These are phyloP conservation scores for Curvularia eragrostidis DNA, from an alignment of 2,329 filamentous ascomycete genomes.

Conservation along the genomic window DNA sequence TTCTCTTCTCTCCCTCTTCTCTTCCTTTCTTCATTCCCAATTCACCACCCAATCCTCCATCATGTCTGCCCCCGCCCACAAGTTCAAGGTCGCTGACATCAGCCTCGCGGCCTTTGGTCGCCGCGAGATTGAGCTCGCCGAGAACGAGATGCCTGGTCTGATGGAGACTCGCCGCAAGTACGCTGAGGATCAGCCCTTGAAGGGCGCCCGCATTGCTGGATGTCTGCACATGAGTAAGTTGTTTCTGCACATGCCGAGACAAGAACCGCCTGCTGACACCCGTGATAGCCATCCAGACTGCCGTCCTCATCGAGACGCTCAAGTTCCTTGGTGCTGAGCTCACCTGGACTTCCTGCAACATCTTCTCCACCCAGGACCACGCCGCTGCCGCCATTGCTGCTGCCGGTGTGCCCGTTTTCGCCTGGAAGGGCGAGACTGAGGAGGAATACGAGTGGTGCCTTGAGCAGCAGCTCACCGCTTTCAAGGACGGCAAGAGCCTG, in stretches of 20 bases:
- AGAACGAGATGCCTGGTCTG: slow-evolving; percentile 92
- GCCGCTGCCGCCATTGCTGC: slow-evolving; percentile 97
- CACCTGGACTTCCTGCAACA: slow-evolving; percentile 99
- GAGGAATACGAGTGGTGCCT: slow-evolving; percentile 99
- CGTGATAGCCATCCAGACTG: slow-evolving; percentile 85
- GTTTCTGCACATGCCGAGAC: neutral
- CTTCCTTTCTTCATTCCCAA: slow-evolving; percentile 16
- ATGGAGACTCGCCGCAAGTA: slow-evolving; percentile 96
- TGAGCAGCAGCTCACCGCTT: slow-evolving; percentile 95
- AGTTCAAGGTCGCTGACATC: slow-evolving; percentile 99
- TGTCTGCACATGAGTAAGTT: slow-evolving; percentile 93
- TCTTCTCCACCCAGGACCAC: slow-evolving; percentile 99
- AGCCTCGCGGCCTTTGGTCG: slow-evolving; percentile 96
- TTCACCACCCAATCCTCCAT: slow-evolving; percentile 42
- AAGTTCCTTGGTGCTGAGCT: slow-evolving; percentile 94
- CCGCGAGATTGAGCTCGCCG: slow-evolving; percentile 98
- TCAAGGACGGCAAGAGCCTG: slow-evolving; percentile 95
- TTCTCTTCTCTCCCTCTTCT: slow-evolving; percentile 21
- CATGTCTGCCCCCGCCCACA: slow-evolving; percentile 81
- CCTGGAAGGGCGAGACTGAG: slow-evolving; percentile 92
- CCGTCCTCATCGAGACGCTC: slow-evolving; percentile 98
- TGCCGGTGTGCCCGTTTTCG: slow-evolving; percentile 85
- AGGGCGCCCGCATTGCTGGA: slow-evolving; percentile 93
- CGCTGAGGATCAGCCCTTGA: slow-evolving; percentile 88
- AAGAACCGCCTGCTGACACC: slow-evolving; percentile 20